Evolutionary conservation across 2,329 filamentous ascomycete species (phyloP).

Genomic region (Macrophomina tecta): DNA sequence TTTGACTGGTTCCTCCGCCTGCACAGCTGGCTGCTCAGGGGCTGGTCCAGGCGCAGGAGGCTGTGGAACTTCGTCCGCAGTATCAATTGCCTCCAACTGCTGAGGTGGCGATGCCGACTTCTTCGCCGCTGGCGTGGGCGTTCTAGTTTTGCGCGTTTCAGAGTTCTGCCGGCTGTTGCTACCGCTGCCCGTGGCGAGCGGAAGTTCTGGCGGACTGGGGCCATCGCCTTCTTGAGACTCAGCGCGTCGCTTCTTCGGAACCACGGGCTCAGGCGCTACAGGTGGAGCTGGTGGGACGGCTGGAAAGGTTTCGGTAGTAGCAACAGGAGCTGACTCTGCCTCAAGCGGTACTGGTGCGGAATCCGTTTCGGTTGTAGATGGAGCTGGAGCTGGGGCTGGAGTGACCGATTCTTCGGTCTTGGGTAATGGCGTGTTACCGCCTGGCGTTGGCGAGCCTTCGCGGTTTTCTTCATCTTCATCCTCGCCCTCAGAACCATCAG

Average conservation of each 20-base stretch:
- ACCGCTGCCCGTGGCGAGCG: conserved; percentile 43
- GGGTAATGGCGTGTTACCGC: conserved; percentile 38
- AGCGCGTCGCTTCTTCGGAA: conserved; percentile 21
- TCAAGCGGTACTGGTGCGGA: background rate
- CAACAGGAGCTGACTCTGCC: background rate
- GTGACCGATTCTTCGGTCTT: conserved; percentile 30
- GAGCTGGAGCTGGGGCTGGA: conserved; percentile 6
- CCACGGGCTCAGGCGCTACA: background rate
- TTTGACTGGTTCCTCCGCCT: background rate
- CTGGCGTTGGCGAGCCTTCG: conserved; percentile 56
- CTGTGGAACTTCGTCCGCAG: background rate
- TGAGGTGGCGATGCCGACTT: background rate
- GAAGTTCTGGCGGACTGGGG: conserved; percentile 51
- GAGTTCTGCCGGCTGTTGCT: conserved; percentile 47
- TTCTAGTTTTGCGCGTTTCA: background rate
- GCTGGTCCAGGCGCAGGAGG: background rate
- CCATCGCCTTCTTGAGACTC: conserved; percentile 34
- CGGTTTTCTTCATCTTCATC: conserved; percentile 54
- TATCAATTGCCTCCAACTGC: background rate
- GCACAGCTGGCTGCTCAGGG: background rate
- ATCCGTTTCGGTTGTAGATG: background rate
- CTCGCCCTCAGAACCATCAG: conserved; percentile 56
- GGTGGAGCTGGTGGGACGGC: background rate
- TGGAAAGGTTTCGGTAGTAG: background rate
- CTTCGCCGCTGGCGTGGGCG: background rate